A percentile compares a stretch with the other conserved stretches of the same genome.
Conservation (phyloP, 2,329 filamentous ascomycete species). For the Ascochyta clinopodiicola region DNA sequence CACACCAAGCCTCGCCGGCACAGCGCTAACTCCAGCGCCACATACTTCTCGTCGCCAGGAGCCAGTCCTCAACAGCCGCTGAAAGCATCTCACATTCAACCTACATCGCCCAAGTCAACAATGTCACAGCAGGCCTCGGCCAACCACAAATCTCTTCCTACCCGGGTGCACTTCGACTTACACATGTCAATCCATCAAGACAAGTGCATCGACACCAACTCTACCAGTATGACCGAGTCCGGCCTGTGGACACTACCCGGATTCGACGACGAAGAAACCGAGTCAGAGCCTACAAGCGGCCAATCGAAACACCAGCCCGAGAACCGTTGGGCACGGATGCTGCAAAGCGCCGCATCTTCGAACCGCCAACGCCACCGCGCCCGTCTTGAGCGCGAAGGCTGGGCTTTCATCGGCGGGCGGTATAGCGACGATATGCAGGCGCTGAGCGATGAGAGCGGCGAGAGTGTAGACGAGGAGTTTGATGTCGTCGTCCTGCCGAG, state of each 20-base stretch:
- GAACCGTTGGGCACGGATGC: conserved; percentile 18
- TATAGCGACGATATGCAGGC: conserved; percentile 29
- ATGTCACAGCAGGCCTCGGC: neutral
- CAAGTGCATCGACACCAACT: conserved; percentile 32
- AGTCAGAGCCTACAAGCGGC: neutral
- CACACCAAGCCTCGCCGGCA: conserved; percentile 1
- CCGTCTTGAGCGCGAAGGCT: conserved; percentile 42
- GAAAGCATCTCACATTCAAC: conserved; percentile 7
- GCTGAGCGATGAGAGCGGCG: conserved; percentile 28
- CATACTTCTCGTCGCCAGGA: neutral
- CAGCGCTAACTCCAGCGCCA: neutral
- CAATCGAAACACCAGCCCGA: conserved; percentile 17
- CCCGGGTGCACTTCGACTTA: conserved; percentile 16
- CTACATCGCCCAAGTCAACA: neutral
- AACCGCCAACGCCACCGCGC: conserved; percentile 40
- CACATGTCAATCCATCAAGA: conserved; percentile 30
- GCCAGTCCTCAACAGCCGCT: neutral
- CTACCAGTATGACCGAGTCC: conserved; percentile 24
- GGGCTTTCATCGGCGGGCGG: conserved; percentile 36
- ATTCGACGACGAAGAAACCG: conserved; percentile 39
- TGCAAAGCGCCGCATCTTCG: conserved; percentile 35
- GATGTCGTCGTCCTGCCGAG: conserved; percentile 39
- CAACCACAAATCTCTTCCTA: neutral
- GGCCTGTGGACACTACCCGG: conserved; percentile 43
- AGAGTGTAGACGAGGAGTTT: conserved; percentile 44